Evolutionary conservation across 495 filamentous ascomycete species (phyloP).

Genomic region (Aspergillus funiculosus): DNA sequence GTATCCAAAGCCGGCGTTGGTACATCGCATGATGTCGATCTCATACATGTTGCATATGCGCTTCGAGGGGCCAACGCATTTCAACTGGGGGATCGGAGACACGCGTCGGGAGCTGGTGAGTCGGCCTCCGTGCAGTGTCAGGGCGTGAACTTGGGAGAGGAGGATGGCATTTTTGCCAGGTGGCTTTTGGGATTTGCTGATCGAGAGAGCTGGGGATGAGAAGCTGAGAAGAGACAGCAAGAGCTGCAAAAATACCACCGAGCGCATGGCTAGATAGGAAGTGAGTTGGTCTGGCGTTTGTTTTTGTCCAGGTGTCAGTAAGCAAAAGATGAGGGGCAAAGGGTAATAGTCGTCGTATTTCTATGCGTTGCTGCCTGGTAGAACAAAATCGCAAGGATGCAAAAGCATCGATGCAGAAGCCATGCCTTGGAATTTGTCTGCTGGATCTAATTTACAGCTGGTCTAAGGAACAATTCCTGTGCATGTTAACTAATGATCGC

Average conservation of each 20-base stretch:
- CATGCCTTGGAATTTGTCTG: no score
- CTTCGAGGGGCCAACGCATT: constrained; percentile 64
- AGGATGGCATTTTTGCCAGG: constrained; percentile 57
- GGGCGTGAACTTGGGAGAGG: constrained; percentile 66
- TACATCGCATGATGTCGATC: constrained; percentile 80
- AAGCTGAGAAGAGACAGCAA: constrained; percentile 27
- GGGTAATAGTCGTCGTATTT: no score
- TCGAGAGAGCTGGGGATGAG: constrained; percentile 31
- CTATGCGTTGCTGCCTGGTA: no score
- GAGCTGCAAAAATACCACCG: constrained; percentile 5
- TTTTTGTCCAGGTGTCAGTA: neutral
- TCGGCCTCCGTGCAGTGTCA: constrained; percentile 63
- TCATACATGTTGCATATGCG: constrained; percentile 55
- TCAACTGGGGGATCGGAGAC: constrained; percentile 72
- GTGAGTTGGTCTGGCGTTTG: no score
- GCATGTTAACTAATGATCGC: neutral
- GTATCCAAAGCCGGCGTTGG: constrained; percentile 70
- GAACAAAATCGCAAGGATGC: no score
- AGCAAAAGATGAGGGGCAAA: neutral
- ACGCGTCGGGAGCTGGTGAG: constrained; percentile 72
- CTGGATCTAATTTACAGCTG: no score
- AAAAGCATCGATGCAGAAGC: no score
- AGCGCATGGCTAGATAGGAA: constrained; percentile 19
- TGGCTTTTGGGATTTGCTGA: constrained; percentile 27
- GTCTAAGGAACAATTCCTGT: no score